phyloP scores from a whole-genome alignment of 2,329 filamentous ascomycete species.

The Aspergillus pseudoglaucus region DNA sequence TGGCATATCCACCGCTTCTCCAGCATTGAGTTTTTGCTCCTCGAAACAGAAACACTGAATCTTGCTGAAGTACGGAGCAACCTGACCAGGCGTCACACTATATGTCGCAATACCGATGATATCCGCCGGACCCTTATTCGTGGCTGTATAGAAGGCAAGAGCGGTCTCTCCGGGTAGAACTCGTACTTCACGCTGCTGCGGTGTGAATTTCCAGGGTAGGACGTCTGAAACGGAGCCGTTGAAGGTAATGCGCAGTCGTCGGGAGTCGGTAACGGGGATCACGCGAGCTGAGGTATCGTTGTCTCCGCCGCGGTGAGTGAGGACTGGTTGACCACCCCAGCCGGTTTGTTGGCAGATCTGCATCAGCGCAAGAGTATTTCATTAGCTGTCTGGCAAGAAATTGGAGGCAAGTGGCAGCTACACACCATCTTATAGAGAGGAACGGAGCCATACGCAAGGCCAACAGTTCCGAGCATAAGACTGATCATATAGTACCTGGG shows the following conservation, averaged over 20 bases:
- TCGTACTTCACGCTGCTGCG: constrained; percentile 92
- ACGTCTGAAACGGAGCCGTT: constrained; percentile 92
- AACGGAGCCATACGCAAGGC: constrained; percentile 59
- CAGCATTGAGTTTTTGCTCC: constrained; percentile 86
- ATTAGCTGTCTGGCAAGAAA: background rate
- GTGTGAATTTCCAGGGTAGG: constrained; percentile 93
- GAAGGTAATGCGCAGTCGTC: constrained; percentile 90
- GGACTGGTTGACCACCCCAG: constrained; percentile 88
- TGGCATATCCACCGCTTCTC: constrained; percentile 98
- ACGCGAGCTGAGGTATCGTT: constrained; percentile 69
- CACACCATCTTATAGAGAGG: constrained; percentile 62
- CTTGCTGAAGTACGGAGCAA: constrained; percentile 97
- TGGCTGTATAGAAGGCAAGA: constrained; percentile 94
- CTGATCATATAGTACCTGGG: constrained; percentile 59
- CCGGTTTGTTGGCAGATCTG: constrained; percentile 51
- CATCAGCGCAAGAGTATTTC: background rate
- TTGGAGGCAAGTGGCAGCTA: background rate
- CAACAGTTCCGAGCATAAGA: constrained; percentile 56
- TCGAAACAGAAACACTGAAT: constrained; percentile 99
- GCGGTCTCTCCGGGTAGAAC: constrained; percentile 95
- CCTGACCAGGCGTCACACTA: constrained; percentile 90
- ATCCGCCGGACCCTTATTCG: constrained; percentile 80
- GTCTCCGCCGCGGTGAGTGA: constrained; percentile 63
- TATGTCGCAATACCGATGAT: constrained; percentile 98
- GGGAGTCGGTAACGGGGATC: constrained; percentile 69